These are phyloP conservation scores for Naganishia albida DNA, from an alignment of 1,284 basidiomycete species.

Conservation along the genomic window DNA sequence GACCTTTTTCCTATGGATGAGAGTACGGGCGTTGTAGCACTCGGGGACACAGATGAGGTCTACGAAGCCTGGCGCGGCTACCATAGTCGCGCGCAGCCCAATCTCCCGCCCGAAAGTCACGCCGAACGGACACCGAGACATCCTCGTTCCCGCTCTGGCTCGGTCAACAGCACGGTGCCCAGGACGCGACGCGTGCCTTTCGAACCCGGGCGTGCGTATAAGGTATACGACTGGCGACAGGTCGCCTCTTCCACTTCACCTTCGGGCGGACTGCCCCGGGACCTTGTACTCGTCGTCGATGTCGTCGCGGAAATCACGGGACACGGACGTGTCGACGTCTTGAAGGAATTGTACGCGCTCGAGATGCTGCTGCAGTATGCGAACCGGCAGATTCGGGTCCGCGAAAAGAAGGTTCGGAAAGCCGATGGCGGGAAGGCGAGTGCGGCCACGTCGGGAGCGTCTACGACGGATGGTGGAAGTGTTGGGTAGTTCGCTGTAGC, in stretches of 20 bases:
- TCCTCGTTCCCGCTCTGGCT: neutral
- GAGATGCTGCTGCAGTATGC: slow-evolving; percentile 4
- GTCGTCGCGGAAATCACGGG: slow-evolving; percentile 6
- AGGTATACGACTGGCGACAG: slow-evolving; percentile 10
- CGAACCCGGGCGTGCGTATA: slow-evolving; percentile 9
- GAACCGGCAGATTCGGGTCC: neutral
- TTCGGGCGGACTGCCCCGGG: slow-evolving; percentile 1
- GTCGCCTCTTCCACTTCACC: neutral
- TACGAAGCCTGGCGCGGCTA: slow-evolving; percentile 15
- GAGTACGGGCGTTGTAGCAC: too few species aligned
- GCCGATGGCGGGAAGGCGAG: neutral
- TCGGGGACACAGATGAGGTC: neutral
- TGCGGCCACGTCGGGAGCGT: neutral
- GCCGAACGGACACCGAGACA: neutral
- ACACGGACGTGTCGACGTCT: neutral
- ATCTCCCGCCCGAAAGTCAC: neutral
- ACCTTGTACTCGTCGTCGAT: slow-evolving; percentile 11
- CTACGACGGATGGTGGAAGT: neutral
- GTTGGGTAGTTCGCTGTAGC: neutral
- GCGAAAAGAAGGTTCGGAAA: neutral
- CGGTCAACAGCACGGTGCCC: neutral
- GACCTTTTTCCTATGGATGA: slow-evolving; percentile 10
- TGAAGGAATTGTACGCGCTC: slow-evolving; percentile 20
- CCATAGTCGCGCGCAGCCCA: slow-evolving; percentile 11
- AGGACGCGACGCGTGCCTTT: neutral